These are phyloP conservation scores for Trichoderma breve DNA, from an alignment of 2,329 filamentous ascomycete species.

Conservation along the genomic window DNA sequence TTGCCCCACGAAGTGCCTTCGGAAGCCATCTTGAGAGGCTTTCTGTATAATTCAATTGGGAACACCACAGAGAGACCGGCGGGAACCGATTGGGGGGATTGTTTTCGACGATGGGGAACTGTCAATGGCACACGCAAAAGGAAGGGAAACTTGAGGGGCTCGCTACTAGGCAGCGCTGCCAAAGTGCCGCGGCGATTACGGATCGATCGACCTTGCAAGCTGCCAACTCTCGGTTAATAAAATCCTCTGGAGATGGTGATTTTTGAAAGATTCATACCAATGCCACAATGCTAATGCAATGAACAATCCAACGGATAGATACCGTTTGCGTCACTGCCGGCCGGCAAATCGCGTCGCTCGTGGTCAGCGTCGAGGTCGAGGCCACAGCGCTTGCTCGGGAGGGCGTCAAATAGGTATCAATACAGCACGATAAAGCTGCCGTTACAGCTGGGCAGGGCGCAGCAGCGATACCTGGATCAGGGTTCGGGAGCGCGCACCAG, in stretches of 20 bases:
- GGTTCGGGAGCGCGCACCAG: neutral
- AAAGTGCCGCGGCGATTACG: neutral
- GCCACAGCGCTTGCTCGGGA: slow-evolving; percentile 1
- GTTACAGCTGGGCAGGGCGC: slow-evolving; percentile 3
- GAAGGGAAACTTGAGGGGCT: neutral
- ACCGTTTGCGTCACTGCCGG: neutral
- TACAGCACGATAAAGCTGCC: neutral
- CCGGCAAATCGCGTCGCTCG: slow-evolving; percentile 17
- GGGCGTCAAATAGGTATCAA: neutral
- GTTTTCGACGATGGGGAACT: neutral
- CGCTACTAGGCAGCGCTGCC: neutral
- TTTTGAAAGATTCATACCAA: neutral
- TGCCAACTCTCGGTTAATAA: neutral
- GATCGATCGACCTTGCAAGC: neutral
- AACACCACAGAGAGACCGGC: slow-evolving; percentile 1
- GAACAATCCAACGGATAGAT: neutral
- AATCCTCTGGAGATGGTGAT: neutral
- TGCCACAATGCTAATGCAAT: neutral
- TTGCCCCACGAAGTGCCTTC: slow-evolving; percentile 48
- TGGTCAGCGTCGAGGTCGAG: slow-evolving; percentile 4
- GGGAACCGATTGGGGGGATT: neutral
- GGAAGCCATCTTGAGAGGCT: slow-evolving; percentile 36
- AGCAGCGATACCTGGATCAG: neutral
- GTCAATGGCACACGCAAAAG: slow-evolving; percentile 5
- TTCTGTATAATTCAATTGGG: slow-evolving; percentile 12